phyloP scores from a whole-genome alignment of 495 filamentous ascomycete genomes.

The Acidiella bohemica region DNA sequence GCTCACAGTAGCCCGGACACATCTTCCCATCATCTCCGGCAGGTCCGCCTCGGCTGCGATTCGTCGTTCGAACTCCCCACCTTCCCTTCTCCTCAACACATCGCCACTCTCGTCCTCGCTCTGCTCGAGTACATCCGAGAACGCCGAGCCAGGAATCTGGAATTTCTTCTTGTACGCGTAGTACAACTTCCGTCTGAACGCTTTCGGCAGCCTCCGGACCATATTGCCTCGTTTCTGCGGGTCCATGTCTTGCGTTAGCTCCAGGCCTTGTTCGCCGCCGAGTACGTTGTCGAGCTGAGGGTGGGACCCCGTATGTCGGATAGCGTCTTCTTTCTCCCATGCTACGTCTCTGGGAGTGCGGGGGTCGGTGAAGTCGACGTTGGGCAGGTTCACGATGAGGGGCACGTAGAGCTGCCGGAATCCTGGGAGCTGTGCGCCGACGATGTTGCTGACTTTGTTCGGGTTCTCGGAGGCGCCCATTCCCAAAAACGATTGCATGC shows the following conservation, averaged over 20 bases:
- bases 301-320: constrained; percentile 22
- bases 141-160: constrained; percentile 67
- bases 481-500: constrained; percentile 57
- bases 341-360: constrained; percentile 29
- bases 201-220: constrained; percentile 78
- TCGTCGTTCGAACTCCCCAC: constrained; percentile 74
- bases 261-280: constrained; percentile 36
- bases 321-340: constrained; percentile 29
- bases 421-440: constrained; percentile 75
- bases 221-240: constrained; percentile 83
- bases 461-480: constrained; percentile 58
- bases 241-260: constrained; percentile 78
- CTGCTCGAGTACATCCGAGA: constrained; percentile 71
- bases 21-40: constrained; percentile 48
- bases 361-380: constrained; percentile 64
- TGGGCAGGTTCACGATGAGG: constrained; percentile 77
- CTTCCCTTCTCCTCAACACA: constrained; percentile 43
- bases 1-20: constrained; percentile 71
- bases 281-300: constrained; percentile 51
- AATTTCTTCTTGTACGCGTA: constrained; percentile 88
- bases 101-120: constrained; percentile 53
- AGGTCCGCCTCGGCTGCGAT: constrained; percentile 65
- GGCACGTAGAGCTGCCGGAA: constrained; percentile 84
- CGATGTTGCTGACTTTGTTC: constrained; percentile 87
- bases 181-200: constrained; percentile 80